Base-by-base conservation (phyloP, 73 alveolate genomes). In the Vitrella brassicaformis region DNA sequence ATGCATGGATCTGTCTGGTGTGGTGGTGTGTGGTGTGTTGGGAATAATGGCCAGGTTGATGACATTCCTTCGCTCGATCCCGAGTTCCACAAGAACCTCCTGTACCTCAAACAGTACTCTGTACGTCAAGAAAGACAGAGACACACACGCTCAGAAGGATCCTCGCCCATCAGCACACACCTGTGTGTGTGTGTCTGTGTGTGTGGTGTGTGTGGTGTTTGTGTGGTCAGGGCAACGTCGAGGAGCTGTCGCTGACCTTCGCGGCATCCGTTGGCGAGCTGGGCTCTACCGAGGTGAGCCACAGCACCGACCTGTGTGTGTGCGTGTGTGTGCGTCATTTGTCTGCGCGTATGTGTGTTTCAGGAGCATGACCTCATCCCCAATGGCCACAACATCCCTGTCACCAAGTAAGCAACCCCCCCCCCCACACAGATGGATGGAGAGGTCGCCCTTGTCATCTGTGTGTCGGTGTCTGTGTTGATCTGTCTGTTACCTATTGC, bases 41-140 rank as follows among this genome's bases (percentile, higher is more conserved):
- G n/a, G n/a, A n/a, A n/a, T n/a, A n/a, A n/a, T n/a, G n/a, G n/a
- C 67, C 31, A 74, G 73, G 75, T 88, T 28, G 94, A 88, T 27
- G 94, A 88, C 66, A 68, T 88, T 46, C 78, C 85, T 7, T 67
- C 87, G 31, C 45, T 82, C 46, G 94, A 88, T 47, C 10, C 14
- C 30, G 89, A 77, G 47, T 45, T 88, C 31, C 88, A 88, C 80
- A 79, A 82, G 19, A 73, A 85, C 66, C 78, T 88, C 73, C 47
- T 88, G 86, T 80, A 64, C 68, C 47, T 88, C 70, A 88, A 88
- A 81, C 80, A 73, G 28, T 83, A 75, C 56, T 14, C 56, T 4
- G 56, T 39, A 4, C 4, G 56, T 39, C 56, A 39, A 14, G 56
- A 4, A 39, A n/a, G n/a, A n/a, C n/a, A n/a, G n/a, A n/a, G n/a